Evolutionary conservation across 2,329 filamentous ascomycete species (phyloP).

Genomic region (Talaromyces sp.): DNA sequence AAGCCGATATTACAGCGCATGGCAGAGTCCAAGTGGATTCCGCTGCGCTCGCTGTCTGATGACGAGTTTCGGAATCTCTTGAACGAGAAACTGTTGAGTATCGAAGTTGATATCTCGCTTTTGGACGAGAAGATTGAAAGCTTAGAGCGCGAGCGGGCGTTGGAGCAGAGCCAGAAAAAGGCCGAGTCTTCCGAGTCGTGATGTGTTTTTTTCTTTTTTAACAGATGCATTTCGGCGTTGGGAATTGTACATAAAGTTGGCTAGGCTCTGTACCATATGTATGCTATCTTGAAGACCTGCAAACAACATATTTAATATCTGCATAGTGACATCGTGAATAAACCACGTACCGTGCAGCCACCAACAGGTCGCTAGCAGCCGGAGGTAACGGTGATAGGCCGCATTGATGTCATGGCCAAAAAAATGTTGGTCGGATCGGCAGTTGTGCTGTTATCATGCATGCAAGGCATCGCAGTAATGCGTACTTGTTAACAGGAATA

Average conservation of each 20-base stretch:
- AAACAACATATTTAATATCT: no score
- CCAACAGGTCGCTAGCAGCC: not conserved
- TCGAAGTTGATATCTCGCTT: conserved; percentile 72
- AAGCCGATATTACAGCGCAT: conserved; percentile 45
- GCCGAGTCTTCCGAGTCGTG: not conserved
- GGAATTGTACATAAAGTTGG: not conserved
- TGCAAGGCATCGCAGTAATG: no score
- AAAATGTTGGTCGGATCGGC: not conserved
- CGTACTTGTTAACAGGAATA: no score
- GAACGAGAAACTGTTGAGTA: conserved; percentile 61
- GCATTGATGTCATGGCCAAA: not conserved
- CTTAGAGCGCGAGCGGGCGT: conserved; percentile 39
- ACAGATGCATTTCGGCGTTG: not conserved
- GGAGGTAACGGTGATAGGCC: not conserved
- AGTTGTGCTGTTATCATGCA: not conserved
- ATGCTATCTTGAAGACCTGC: not conserved
- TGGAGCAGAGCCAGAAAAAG: not conserved
- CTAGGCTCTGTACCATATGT: not conserved
- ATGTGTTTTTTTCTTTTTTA: not conserved
- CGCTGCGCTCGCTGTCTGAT: conserved; percentile 63
- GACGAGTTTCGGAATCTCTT: conserved; percentile 67
- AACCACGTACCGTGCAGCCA: not conserved
- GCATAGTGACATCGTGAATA: no score
- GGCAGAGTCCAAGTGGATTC: conserved; percentile 62
- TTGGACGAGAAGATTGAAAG: conserved; percentile 66